These are phyloP conservation scores for Penicillium daleae DNA, from an alignment of 495 filamentous ascomycete genomes.

Conservation along the genomic window DNA sequence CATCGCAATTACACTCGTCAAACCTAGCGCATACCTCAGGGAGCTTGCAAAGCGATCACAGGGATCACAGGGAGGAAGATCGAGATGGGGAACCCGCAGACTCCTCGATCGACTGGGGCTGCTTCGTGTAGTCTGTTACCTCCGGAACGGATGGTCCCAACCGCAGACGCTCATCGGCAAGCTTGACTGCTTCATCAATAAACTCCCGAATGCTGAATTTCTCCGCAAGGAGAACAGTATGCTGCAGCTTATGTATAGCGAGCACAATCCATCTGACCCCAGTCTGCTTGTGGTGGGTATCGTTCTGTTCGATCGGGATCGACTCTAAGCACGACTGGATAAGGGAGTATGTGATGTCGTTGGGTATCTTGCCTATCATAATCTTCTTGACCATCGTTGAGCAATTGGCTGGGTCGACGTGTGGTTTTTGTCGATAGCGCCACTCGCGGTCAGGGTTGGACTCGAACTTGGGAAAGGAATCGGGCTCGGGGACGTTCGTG, in stretches of 20 bases:
- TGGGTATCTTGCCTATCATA: constrained; percentile 25
- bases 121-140: not conserved
- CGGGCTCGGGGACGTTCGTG: constrained; percentile 18
- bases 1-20: no score
- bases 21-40: no score
- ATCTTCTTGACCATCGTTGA: constrained; percentile 15
- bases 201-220: constrained; percentile 18
- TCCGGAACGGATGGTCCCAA: not conserved
- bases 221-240: constrained; percentile 8
- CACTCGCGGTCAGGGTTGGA: constrained; percentile 16
- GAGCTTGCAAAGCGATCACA: no score
- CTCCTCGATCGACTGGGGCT: not conserved
- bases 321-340: not conserved
- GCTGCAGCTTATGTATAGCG: constrained; percentile 13
- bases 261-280: constrained; percentile 24
- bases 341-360: not conserved
- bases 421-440: constrained; percentile 19
- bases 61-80: not conserved
- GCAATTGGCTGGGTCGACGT: constrained; percentile 11
- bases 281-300: constrained; percentile 11
- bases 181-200: constrained; percentile 18
- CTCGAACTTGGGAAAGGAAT: constrained; percentile 10
- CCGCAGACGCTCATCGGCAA: constrained; percentile 17
- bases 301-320: not conserved
- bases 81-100: not conserved